These are phyloP conservation scores for Psilocybe sp. DNA, from an alignment of 768 basidiomycete species.

Conservation along the genomic window DNA sequence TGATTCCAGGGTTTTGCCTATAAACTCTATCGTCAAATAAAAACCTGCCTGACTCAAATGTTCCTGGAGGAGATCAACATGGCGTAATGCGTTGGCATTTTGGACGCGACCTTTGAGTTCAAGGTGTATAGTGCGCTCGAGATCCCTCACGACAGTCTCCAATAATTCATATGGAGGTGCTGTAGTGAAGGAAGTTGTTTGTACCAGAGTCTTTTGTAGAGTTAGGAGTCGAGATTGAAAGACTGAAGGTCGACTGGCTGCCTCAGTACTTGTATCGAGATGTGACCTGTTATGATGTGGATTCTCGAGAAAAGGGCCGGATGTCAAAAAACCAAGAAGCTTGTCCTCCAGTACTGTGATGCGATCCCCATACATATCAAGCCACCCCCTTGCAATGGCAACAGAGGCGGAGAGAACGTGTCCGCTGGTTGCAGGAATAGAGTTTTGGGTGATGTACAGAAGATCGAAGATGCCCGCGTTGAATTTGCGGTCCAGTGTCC, in stretches of 20 bases:
- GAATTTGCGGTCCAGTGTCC: slow-evolving; percentile 24
- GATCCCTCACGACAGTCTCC: slow-evolving; percentile 2
- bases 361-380: slow-evolving; percentile 32
- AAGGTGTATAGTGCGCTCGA: too few species aligned
- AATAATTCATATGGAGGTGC: slow-evolving; percentile 17
- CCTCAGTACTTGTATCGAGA: too few species aligned
- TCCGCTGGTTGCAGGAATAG: slow-evolving; percentile 21
- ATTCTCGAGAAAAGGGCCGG: not conserved
- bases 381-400: slow-evolving; percentile 29
- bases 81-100: slow-evolving; percentile 16
- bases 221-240: too few species aligned
- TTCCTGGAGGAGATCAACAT: slow-evolving; percentile 20
- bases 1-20: slow-evolving; percentile 18
- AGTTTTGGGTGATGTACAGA: slow-evolving; percentile 19
- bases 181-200: slow-evolving; percentile 7
- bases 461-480: slow-evolving; percentile 31
- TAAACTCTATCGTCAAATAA: slow-evolving; percentile 27
- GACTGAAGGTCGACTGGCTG: too few species aligned
- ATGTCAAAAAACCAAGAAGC: slow-evolving; percentile 13
- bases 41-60: slow-evolving; percentile 30
- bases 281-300: too few species aligned
- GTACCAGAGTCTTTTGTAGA: not conserved
- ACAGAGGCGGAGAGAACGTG: slow-evolving; percentile 26
- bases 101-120: slow-evolving; percentile 10
- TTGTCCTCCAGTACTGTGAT: slow-evolving; percentile 20